A percentile compares a stretch with the other conserved stretches of the same genome.
phyloP scores from a whole-genome alignment of 495 filamentous ascomycete genomes.

The Aspergillus haitiensis region DNA sequence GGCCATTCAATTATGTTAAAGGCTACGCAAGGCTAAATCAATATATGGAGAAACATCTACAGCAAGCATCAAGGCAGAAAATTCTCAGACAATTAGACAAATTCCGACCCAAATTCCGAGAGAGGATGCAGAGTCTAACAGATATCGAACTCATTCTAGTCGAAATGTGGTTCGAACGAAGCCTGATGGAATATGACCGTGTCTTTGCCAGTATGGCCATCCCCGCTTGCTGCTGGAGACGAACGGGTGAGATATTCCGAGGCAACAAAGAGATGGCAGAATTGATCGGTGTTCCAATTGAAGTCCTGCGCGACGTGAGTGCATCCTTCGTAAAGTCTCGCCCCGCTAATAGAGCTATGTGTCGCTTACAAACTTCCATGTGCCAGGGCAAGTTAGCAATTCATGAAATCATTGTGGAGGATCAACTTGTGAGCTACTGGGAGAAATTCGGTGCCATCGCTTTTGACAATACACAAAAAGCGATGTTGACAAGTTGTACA shows the following conservation, averaged over 20 bases:
- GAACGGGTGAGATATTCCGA: constrained; percentile 95
- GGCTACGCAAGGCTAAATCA: constrained; percentile 84
- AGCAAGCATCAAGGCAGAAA: constrained; percentile 73
- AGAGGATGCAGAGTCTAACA: constrained; percentile 85
- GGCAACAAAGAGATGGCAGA: constrained; percentile 99
- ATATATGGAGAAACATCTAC: constrained; percentile 88
- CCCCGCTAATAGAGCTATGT: neutral
- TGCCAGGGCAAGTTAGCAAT: constrained; percentile 86
- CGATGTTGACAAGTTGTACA: constrained; percentile 90
- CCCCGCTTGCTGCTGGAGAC: constrained; percentile 94
- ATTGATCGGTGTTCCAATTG: constrained; percentile 89
- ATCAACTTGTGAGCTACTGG: constrained; percentile 95
- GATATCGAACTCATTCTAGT: constrained; percentile 91
- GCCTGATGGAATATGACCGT: constrained; percentile 93
- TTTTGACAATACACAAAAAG: constrained; percentile 94
- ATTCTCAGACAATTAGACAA: constrained; percentile 87
- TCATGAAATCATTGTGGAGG: constrained; percentile 93
- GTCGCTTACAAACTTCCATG: constrained; percentile 13
- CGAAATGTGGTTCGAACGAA: constrained; percentile 98
- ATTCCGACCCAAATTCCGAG: constrained; percentile 93
- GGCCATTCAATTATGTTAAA: constrained; percentile 97
- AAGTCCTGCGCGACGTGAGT: constrained; percentile 85
- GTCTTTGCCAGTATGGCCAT: constrained; percentile 99
- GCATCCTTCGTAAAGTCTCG: no score
- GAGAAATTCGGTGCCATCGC: constrained; percentile 99